Percentiles rank a stretch among this genome's conserved stretches.
These are phyloP conservation scores for Kurtzmaniella quercitrusa DNA, from an alignment of 1,139 yeast species.

Conservation along the genomic window DNA sequence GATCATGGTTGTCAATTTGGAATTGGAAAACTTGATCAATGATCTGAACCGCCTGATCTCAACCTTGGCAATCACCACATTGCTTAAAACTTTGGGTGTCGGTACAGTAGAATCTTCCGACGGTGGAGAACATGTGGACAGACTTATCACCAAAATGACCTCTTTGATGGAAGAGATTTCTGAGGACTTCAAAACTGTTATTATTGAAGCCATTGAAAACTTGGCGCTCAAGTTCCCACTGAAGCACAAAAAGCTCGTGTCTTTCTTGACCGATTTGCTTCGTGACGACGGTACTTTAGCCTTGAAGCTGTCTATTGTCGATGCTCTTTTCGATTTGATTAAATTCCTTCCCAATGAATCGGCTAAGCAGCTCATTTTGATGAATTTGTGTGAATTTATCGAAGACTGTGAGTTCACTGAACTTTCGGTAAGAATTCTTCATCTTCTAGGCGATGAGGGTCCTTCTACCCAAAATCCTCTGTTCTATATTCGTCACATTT, in stretches of 20 bases:
- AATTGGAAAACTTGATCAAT: conserved; percentile 80
- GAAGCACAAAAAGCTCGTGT: conserved; percentile 78
- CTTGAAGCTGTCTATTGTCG: conserved; percentile 84
- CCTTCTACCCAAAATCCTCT: conserved; percentile 86
- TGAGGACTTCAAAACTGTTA: conserved; percentile 92
- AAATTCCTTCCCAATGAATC: conserved; percentile 70
- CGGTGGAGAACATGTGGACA: conserved; percentile 71
- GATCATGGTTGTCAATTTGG: conserved; percentile 66
- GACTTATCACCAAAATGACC: conserved; percentile 82
- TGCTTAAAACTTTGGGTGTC: conserved; percentile 91
- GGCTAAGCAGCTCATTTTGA: conserved; percentile 69
- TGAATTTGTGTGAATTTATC: conserved; percentile 90
- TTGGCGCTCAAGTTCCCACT: conserved; percentile 91
- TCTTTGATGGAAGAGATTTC: conserved; percentile 91
- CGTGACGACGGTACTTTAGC: conserved; percentile 88
- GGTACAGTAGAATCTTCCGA: conserved; percentile 30
- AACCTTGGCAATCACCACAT: conserved; percentile 97
- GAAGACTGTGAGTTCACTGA: conserved; percentile 98
- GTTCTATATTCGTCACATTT: conserved; percentile 89
- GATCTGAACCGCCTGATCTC: conserved; percentile 90
- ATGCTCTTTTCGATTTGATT: conserved; percentile 85
- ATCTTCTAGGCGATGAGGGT: conserved; percentile 90
- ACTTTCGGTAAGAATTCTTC: conserved; percentile 85
- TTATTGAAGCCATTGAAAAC: conserved; percentile 90
- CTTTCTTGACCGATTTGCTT: conserved; percentile 78